Conservation (phyloP, 2,329 filamentous ascomycete genomes). For the Apiospora hydei region DNA sequence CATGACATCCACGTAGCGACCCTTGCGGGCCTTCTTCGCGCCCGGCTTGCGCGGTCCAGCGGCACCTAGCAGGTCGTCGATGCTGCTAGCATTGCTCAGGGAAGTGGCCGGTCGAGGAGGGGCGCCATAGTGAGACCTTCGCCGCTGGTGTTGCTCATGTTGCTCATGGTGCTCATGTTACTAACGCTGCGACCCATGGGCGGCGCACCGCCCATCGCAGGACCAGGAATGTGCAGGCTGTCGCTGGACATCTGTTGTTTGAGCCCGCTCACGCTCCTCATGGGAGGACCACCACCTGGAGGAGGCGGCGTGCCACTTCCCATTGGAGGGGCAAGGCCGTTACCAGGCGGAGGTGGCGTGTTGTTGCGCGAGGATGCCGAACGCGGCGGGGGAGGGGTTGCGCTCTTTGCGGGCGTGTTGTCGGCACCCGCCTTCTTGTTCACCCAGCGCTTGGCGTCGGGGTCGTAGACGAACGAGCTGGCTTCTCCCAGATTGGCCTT, state of each 20-base stretch:
- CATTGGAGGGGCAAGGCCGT: conserved; percentile 37
- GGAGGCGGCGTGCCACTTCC: conserved; percentile 31
- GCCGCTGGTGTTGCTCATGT: conserved; percentile 14
- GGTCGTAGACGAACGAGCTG: conserved; percentile 92
- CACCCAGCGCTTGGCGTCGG: conserved; percentile 96
- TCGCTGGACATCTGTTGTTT: conserved; percentile 46
- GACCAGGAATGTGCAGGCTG: conserved; percentile 41
- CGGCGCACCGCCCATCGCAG: conserved; percentile 41
- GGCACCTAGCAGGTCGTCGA: conserved; percentile 88
- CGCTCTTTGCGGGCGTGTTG: conserved; percentile 63
- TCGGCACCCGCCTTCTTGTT: conserved; percentile 89
- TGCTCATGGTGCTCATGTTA: conserved; percentile 49
- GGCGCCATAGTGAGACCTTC: conserved; percentile 40
- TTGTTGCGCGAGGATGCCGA: conserved; percentile 58
- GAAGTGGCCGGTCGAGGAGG: conserved; percentile 73
- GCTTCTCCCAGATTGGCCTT: conserved; percentile 93
- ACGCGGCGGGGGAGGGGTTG: conserved; percentile 82
- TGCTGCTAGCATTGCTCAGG: conserved; percentile 90
- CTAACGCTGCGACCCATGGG: conserved; percentile 58
- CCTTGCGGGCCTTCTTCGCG: conserved; percentile 77
- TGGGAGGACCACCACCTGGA: conserved; percentile 34
- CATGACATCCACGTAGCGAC: conserved; percentile 97
- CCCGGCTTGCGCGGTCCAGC: conserved; percentile 72
- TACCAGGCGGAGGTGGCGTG: conserved; percentile 50
- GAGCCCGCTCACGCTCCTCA: conserved; percentile 38